Conservation (phyloP, 2,329 filamentous ascomycete species). For the Colletotrichum costaricense region DNA sequence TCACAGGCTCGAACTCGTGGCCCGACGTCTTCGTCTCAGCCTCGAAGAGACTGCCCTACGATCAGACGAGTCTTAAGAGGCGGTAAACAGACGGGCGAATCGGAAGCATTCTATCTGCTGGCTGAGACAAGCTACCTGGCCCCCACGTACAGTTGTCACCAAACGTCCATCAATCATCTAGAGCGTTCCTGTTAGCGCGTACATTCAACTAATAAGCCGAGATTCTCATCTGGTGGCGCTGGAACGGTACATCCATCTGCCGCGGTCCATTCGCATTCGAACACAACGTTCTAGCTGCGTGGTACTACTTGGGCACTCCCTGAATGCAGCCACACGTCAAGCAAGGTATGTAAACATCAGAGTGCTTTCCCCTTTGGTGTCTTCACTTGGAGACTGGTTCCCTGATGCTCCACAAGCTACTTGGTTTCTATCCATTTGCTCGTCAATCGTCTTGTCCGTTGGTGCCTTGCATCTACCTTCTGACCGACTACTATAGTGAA, state of each 20-base stretch:
- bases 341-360: slow-evolving; percentile 17
- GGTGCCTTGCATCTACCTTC: neutral
- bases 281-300: slow-evolving; percentile 18
- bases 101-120: slow-evolving; percentile 1
- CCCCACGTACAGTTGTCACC: slow-evolving; percentile 30
- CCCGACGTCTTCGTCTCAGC: neutral
- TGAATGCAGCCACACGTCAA: slow-evolving; percentile 13
- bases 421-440: neutral
- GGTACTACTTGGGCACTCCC: slow-evolving; percentile 17
- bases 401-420: neutral
- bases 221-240: slow-evolving; percentile 30
- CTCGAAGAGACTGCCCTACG: neutral
- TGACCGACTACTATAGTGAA: neutral
- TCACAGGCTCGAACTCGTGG: neutral
- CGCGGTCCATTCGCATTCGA: slow-evolving; percentile 32
- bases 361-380: neutral
- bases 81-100: slow-evolving; percentile 26
- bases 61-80: slow-evolving; percentile 5
- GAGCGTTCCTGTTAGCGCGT: slow-evolving; percentile 22
- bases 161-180: slow-evolving; percentile 18
- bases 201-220: slow-evolving; percentile 25
- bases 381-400: neutral
- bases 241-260: slow-evolving; percentile 31
- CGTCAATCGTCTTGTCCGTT: neutral
- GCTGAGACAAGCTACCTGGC: slow-evolving; percentile 32